A percentile compares a stretch with the other conserved stretches of the same genome.
Evolutionary conservation across 371 early-diverging fungal genomes (phyloP).

Genomic region (Circinella minor): DNA sequence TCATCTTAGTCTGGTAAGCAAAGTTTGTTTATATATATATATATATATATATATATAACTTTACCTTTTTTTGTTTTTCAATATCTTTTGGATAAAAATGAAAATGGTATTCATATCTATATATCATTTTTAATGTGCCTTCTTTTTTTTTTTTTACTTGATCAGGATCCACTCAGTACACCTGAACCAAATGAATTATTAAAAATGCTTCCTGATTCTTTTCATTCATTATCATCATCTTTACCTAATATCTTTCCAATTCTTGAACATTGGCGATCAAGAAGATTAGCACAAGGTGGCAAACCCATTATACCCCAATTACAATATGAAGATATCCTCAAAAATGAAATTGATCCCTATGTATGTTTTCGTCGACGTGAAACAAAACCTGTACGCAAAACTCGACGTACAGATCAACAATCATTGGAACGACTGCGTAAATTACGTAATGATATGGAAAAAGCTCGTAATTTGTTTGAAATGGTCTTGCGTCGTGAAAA

Average conservation of each 20-base stretch:
- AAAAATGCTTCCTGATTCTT: slow-evolving; percentile 9
- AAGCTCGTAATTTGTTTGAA: slow-evolving; percentile 77
- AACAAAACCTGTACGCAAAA: slow-evolving; percentile 85
- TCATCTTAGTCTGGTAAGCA: slow-evolving; percentile 51
- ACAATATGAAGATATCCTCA: slow-evolving; percentile 60
- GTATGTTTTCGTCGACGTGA: slow-evolving; percentile 97
- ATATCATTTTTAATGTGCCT: too few relatives aligned
- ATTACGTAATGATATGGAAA: slow-evolving; percentile 81
- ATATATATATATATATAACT: too few relatives aligned
- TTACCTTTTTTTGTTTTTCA: too few relatives aligned
- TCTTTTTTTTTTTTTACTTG: background rate
- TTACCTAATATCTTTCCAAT: slow-evolving; percentile 15
- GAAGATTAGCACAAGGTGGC: slow-evolving; percentile 50
- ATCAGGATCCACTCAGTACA: slow-evolving; percentile 45
- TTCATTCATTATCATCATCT: background rate
- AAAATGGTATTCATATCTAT: too few relatives aligned
- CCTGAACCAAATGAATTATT: slow-evolving; percentile 23
- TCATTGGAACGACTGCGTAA: slow-evolving; percentile 84
- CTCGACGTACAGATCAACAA: slow-evolving; percentile 87
- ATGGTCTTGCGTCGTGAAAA: slow-evolving; percentile 83
- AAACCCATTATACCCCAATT: slow-evolving; percentile 67
- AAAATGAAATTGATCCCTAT: slow-evolving; percentile 88
- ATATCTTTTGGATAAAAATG: background rate
- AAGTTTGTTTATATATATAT: background rate
- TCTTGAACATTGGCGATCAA: slow-evolving; percentile 52